Evolutionary conservation across 2,329 filamentous ascomycete genomes (phyloP), one percentile per base, ranked within the genome.

Genomic region (Volutella citrinella): DNA sequence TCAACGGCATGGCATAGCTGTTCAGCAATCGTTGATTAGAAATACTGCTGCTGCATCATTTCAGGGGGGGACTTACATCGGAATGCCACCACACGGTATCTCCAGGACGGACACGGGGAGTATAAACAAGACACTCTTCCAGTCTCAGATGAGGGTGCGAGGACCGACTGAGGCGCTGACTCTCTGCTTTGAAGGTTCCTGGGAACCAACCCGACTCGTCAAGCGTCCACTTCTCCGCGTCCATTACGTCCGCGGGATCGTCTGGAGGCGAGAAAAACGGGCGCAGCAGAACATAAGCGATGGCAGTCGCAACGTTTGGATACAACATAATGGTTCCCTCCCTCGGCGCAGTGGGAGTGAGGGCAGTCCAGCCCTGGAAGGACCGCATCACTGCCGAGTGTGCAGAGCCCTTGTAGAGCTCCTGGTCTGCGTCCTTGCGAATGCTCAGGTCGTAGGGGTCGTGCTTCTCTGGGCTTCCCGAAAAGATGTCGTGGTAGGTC

Each of bases 131-230:
- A 19, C 60, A 61, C 14, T 64, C 56, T 18, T 57, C 44, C 7
- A 68, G 42, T 5, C 57, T 46, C 9, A 68, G 43, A 42, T 68
- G 64, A 3, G 65, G 63, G 43, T 65, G 61, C 2, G 56, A 60
- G 3, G 17, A 27, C 7, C 40, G 32, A 16, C 40, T 43, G 2
- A 43, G 36, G 3, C 48, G 40, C 2, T 45, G 54, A 34, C 60
- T 61, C 47, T 36, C 36, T 9, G 40, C 20, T 16, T 43, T 43
- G 22, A 35, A 53, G 1, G 63, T 64, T 0, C 64, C 65, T 0
- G 64, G 65, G 28, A 68, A 68, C 48, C 51, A 60, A 6, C 47
- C 39, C n/a, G n/a, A n/a, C n/a, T n/a, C n/a, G 26, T 23, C 16
- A 11, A 34, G 29, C 12, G 18, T 12, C 32, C 32, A 34, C 15